These are phyloP conservation scores for Jatropha multifida DNA, from an alignment of 441 rosid genomes.

Conservation along the genomic window DNA sequence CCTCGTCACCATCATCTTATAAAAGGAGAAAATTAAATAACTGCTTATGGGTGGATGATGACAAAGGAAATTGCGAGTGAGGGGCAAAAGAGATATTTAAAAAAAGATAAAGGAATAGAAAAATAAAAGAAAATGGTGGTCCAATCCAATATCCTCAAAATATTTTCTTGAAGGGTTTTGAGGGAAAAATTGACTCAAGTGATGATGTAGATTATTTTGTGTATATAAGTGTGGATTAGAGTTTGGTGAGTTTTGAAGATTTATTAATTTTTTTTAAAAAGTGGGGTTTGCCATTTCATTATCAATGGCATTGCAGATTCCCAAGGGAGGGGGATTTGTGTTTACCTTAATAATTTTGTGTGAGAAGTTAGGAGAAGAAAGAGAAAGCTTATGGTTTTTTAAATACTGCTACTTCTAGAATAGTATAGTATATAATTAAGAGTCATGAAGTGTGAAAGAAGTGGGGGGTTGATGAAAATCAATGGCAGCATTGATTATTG, in stretches of 20 bases:
- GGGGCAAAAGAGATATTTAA: not conserved
- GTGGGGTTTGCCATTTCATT: conserved; percentile 48
- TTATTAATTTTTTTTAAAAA: conserved; percentile 27
- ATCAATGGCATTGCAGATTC: conserved; percentile 78
- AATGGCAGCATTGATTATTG: conserved; percentile 43
- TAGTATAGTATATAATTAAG: not conserved
- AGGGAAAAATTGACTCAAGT: conserved; percentile 41
- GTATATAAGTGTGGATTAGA: conserved; percentile 32
- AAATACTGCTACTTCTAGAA: not conserved
- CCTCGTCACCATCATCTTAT: conserved; percentile 24
- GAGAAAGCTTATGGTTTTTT: conserved; percentile 21
- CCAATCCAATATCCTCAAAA: conserved; percentile 40
- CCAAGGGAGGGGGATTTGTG: conserved; percentile 61
- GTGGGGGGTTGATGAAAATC: conserved; percentile 35
- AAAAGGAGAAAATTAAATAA: conserved; percentile 74
- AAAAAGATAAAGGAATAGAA: not conserved
- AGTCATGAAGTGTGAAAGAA: conserved; percentile 34
- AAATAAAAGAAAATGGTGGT: conserved; percentile 33
- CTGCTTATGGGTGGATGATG: conserved; percentile 66
- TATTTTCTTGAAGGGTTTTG: conserved; percentile 39
- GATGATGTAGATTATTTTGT: conserved; percentile 34
- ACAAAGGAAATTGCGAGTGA: conserved; percentile 58
- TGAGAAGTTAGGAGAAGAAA: conserved; percentile 29
- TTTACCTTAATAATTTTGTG: conserved; percentile 29
- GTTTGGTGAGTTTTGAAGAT: conserved; percentile 47